Base-by-base conservation (phyloP, 805 yeast species). In the Zygotorulaspora florentina region DNA sequence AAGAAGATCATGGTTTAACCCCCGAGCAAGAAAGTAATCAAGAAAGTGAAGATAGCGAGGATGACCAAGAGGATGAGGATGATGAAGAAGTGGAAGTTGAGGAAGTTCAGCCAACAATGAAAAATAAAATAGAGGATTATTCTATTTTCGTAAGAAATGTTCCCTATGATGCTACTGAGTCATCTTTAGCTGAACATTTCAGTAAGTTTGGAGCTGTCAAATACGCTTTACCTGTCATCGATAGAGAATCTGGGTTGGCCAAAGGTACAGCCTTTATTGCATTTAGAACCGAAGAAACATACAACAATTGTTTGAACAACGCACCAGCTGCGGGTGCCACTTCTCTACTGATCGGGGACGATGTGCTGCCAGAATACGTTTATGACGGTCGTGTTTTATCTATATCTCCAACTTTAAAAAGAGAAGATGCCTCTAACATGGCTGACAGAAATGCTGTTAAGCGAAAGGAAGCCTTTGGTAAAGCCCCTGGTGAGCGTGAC, bases 191-290 rank as follows among this genome's bases (percentile, higher is more conserved):
- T 39, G 87, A 81, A 42, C 98, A 91, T 64, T 93, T 93, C 59
- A 53, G 59, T 23, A 76, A 80, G 55, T 89, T 93, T 63, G 99
- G 99, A 10, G 77, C 85, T 6, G 88, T 93, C 17, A 83, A 85
- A 56, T 93, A 89, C 63, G 99, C 99, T 1, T 74, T 93, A 37
- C 96, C 98, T 0, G 99, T 93, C 11, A 73, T 84, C 51, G 99
- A 93, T 60, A 85, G 74, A 59, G 84, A 74, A 45, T 82, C 96
- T 2, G 95, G 95, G 5, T 70, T 87, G 49, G 91, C 98, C 10
- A 86, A 76, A 63, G 99, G 99, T 51, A 85, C 96, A 0, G 99
- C 96, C 0, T 93, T 93, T 63, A 96, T 93, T 35, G 95, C 96
- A 0, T 93, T 93, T 62, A 66, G 64, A 41, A 70, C 75, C 17